Evolutionary conservation across 148 eudicot genomes (phyloP).

Genomic region (Suaeda aralocaspica): DNA sequence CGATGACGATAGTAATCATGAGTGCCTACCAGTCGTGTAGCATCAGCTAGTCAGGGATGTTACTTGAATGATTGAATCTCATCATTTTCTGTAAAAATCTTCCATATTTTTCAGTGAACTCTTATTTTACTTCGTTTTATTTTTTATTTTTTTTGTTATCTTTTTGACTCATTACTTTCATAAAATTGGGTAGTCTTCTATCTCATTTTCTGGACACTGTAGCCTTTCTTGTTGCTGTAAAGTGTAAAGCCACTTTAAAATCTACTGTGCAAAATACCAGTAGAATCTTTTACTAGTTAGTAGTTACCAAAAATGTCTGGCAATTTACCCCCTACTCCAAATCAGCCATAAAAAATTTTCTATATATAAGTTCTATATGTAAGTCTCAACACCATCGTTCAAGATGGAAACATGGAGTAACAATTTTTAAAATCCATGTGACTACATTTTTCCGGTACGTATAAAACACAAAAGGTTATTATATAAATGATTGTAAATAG

Average conservation of each 20-base stretch:
- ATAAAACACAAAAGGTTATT: no score
- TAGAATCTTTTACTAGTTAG: slow-evolving; percentile 9
- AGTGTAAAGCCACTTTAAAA: neutral
- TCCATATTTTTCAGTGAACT: slow-evolving; percentile 23
- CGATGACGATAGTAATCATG: no score
- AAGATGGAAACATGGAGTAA: no score
- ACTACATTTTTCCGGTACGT: no score
- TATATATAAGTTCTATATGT: no score
- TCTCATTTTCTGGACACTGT: neutral
- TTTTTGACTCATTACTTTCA: neutral
- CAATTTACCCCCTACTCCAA: neutral
- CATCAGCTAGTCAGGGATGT: neutral
- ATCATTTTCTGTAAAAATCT: slow-evolving; percentile 11
- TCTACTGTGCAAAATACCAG: neutral
- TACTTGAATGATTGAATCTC: neutral
- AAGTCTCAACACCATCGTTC: no score
- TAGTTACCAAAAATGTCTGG: neutral
- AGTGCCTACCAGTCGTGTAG: no score
- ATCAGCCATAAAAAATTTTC: no score
- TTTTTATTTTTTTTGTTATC: no score
- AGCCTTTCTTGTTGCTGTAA: neutral
- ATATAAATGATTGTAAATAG: no score
- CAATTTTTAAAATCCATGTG: no score
- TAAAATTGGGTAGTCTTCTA: neutral
- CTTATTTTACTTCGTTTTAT: no score